Base-by-base conservation (phyloP, 2,329 filamentous ascomycete genomes). In the Nothomitra cinnamomea region DNA sequence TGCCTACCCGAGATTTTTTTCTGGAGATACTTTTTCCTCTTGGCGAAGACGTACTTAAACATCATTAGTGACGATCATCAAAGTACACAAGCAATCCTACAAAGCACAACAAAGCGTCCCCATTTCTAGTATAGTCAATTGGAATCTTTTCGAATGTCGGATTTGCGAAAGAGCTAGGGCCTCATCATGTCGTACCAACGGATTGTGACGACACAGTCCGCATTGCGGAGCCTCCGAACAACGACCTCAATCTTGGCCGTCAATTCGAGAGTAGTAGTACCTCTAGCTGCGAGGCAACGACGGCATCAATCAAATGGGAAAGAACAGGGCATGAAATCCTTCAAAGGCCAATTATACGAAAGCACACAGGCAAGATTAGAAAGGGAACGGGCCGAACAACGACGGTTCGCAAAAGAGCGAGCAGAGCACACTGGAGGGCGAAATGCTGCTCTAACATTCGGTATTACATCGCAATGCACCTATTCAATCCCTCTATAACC, bases 331-430 rank as follows among this genome's bases (percentile, higher is more conserved):
- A 19, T 3, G 12, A 22, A 41, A 40, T 72, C 74, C 1, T 82
- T 82, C 67, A 75, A 78, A 61, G 71, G 72, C 35, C 78, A 82
- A 62, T 60, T 83, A 45, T 80, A 79, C 57, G 75, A 81, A 61
- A 81, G 76, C 58, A 80, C 79, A 13, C 67, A 72, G 41, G 71
- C 77, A 60, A 72, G 79, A 43, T 62, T 82, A 56, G 69, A 76
- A 62, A 71, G 74, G 51, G 79, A 82, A 60, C 72, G 75, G 53
- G 74, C 72, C 22, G 74, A 79, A 61, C 74, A 79, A 61, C 68
- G 70, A 35, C 65, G 71, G 43, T 76, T 71, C 58, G 68, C 72
- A 3, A 65, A 67, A 54, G 64, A 68, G 57, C 65, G 72, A 61
- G 62, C 66, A 52, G 60, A 71, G 60, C 66, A 65, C 2, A 60